These are phyloP conservation scores for Paragyromitra xinjiangensis DNA, from an alignment of 495 filamentous ascomycete genomes.

Conservation along the genomic window DNA sequence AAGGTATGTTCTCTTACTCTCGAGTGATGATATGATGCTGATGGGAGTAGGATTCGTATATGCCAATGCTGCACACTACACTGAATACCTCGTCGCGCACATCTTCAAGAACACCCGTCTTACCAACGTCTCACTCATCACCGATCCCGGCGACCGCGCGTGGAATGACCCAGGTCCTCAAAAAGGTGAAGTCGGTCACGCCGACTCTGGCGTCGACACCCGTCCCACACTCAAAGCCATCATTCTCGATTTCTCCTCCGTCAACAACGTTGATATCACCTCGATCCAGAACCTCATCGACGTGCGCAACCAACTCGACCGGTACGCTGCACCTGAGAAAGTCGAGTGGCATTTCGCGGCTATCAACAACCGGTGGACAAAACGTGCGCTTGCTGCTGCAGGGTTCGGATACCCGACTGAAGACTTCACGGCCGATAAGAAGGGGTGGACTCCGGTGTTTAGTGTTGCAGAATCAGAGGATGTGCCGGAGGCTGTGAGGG, in stretches of 20 bases:
- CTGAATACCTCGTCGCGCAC: constrained; percentile 76
- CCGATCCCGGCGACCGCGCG: constrained; percentile 80
- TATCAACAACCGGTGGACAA: constrained; percentile 97
- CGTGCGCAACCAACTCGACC: constrained; percentile 95
- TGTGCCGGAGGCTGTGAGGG: constrained; percentile 69
- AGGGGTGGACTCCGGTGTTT: constrained; percentile 95
- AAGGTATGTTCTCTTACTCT: constrained; percentile 64
- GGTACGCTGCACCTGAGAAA: constrained; percentile 79
- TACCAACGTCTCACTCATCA: constrained; percentile 72
- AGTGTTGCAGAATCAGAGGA: constrained; percentile 90
- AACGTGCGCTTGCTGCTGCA: constrained; percentile 87
- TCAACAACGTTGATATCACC: constrained; percentile 96
- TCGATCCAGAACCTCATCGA: constrained; percentile 96
- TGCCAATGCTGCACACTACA: constrained; percentile 90
- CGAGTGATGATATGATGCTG: background rate
- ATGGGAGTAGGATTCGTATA: constrained; percentile 74
- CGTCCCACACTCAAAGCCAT: constrained; percentile 86
- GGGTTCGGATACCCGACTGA: constrained; percentile 88
- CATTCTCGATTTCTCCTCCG: constrained; percentile 93
- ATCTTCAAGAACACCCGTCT: constrained; percentile 81
- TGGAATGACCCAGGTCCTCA: constrained; percentile 93
- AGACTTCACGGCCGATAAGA: constrained; percentile 60
- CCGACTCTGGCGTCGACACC: constrained; percentile 63
- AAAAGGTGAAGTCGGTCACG: constrained; percentile 64
- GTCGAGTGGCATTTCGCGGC: constrained; percentile 97